Conservation (phyloP, 345 rosid species). For the Melaleuca alternifolia region DNA sequence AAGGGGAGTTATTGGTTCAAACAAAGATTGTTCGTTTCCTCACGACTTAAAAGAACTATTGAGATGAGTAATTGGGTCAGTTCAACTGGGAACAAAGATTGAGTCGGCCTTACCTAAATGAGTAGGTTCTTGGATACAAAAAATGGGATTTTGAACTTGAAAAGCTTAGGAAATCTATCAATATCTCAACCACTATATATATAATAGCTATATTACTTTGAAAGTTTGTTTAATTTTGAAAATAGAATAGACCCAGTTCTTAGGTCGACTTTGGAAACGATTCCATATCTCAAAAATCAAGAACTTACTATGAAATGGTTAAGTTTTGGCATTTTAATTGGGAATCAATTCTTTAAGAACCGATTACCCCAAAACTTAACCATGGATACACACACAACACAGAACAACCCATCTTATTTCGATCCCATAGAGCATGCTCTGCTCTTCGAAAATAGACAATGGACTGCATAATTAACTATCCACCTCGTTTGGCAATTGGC, state of each 20-base stretch:
- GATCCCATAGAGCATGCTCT: background rate
- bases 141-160: background rate
- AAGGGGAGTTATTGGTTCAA: background rate
- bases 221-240: background rate
- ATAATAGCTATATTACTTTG: too few species aligned
- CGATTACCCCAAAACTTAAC: too few species aligned
- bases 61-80: too few species aligned
- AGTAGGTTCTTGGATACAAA: background rate
- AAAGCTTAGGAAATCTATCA: background rate
- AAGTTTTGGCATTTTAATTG: background rate
- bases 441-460: rapidly evolving
- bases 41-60: too few species aligned
- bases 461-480: too few species aligned
- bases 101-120: background rate
- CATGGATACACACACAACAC: background rate
- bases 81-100: too few species aligned
- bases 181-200: background rate
- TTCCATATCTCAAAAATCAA: background rate
- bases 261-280: background rate
- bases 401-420: background rate
- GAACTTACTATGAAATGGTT: too few species aligned
- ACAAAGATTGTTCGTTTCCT: too few species aligned
- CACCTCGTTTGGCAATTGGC: background rate
- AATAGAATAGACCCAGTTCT: background rate
- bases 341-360: too few species aligned